Conservation (phyloP, 83 land plant genomes). For the Isoetes engelmannii region DNA sequence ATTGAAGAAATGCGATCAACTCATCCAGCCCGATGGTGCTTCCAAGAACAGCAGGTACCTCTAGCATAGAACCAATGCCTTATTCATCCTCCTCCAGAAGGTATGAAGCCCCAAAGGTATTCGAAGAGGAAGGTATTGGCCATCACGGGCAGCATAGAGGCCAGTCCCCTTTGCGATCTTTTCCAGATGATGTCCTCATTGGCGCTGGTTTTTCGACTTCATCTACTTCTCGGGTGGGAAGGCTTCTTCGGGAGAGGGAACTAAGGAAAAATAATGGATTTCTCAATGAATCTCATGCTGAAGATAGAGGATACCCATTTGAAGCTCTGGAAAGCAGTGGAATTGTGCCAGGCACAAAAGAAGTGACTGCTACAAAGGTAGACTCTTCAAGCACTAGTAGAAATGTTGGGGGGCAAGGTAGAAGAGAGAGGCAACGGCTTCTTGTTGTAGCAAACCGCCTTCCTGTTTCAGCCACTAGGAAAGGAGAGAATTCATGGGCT, state of each 20-base stretch:
- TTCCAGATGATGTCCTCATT: too few species aligned
- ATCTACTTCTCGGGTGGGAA: constrained; percentile 33
- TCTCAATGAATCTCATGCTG: constrained; percentile 14
- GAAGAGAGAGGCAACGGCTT: constrained; percentile 54
- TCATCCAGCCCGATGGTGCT: too few species aligned
- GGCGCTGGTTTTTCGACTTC: not conserved
- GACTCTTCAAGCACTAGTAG: constrained; percentile 19
- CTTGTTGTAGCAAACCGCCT: constrained; percentile 92
- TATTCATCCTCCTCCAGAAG: too few species aligned
- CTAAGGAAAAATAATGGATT: constrained; percentile 32
- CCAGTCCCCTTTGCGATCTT: too few species aligned
- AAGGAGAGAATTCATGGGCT: constrained; percentile 77
- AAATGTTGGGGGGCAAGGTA: constrained; percentile 23
- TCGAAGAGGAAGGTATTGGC: too few species aligned
- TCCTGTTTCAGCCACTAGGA: constrained; percentile 82
- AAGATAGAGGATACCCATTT: constrained; percentile 15
- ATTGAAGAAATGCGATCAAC: too few species aligned
- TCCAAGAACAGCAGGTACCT: too few species aligned
- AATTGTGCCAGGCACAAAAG: constrained; percentile 22
- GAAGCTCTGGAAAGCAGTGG: constrained; percentile 9
- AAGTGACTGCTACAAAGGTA: constrained; percentile 19
- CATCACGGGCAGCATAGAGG: too few species aligned
- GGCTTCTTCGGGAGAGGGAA: constrained; percentile 50
- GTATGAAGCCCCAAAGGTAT: too few species aligned
- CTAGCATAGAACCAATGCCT: too few species aligned